Evolutionary conservation across 2,329 filamentous ascomycete species (phyloP), one percentile per base, ranked within the genome.

Genomic region (Emydomyces testavorans): DNA sequence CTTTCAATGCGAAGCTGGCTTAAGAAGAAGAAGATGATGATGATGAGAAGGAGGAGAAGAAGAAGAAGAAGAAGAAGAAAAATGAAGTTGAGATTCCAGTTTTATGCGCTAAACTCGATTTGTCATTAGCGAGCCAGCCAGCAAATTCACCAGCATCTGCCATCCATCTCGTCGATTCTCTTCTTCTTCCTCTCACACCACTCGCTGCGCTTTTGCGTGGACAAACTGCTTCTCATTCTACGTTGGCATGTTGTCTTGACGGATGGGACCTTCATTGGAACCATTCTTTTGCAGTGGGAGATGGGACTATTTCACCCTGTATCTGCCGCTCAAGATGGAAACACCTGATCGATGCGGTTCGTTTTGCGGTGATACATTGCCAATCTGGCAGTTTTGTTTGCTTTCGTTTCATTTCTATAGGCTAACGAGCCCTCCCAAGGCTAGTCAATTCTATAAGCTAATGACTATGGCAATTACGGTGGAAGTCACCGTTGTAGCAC

Each of bases 311-410:
- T 65, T 77, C 82, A 74, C 78, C 80, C 80, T 81, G 83, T 87
- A 87, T 87, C 83, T 87, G 81, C 83, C 85, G 80, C 82, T 80
- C 80, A 84, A 76, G 82, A 87, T 80, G 68, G 59, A 57, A 52
- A 62, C 67, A 71, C 73, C 73, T 86, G 83, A 85, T 77, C 79
- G 80, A 80, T 70, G 82, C 80, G 74, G 83, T 82, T 87, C 83
- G 83, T 73, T 85, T 82, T 80, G 79, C 62, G 79, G 80, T 76
- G 80, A 79, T 77, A 85, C 80, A 85, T 47, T 35, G 24, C 21
- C 32, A 20, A n/a, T 10, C 34, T 11, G 11, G 11, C 10, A 2
- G 10, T 11, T 21, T 26, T 4, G 3, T 15, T 11, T 21, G 18
- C 23, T 8, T 21, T 39, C 18, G 36, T 15, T 4, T 10, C 18